These are phyloP conservation scores for Candida fluviatilis DNA, from an alignment of 805 yeast species.

Conservation along the genomic window DNA sequence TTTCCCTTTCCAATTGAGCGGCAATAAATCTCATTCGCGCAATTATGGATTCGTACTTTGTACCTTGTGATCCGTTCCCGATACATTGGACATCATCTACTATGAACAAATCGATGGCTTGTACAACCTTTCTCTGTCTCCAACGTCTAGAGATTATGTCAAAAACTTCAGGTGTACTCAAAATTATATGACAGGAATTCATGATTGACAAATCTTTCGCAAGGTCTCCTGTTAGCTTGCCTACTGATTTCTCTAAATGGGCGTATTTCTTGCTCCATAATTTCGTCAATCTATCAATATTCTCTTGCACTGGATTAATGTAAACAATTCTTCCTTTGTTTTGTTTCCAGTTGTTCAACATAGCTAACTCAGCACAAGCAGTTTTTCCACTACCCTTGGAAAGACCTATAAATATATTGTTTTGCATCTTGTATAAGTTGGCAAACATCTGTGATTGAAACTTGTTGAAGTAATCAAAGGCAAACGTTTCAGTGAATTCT, in stretches of 20 bases:
- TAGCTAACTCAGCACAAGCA: constrained; percentile 64
- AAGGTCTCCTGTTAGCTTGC: constrained; percentile 53
- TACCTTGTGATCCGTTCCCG: constrained; percentile 55
- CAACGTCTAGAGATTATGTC: constrained; percentile 73
- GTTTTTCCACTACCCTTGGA: constrained; percentile 79
- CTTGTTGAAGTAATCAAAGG: constrained; percentile 57
- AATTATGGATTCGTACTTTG: constrained; percentile 63
- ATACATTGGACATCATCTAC: constrained; percentile 71
- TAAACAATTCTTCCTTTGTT: constrained; percentile 70
- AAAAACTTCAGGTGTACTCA: constrained; percentile 80
- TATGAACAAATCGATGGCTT: constrained; percentile 61
- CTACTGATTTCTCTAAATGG: constrained; percentile 48
- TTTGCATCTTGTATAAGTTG: constrained; percentile 52
- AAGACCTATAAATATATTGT: constrained; percentile 62
- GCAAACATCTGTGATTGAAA: constrained; percentile 72
- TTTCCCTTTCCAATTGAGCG: constrained; percentile 51
- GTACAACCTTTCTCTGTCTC: constrained; percentile 72
- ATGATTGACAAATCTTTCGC: constrained; percentile 51
- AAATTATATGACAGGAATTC: constrained; percentile 58
- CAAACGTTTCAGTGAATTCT: constrained; percentile 45
- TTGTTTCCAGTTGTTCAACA: constrained; percentile 68
- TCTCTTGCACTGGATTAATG: constrained; percentile 58
- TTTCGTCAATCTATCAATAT: constrained; percentile 42
- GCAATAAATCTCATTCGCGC: constrained; percentile 70
- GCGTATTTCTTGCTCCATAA: constrained; percentile 53